Percentiles rank a stretch among this genome's conserved stretches.
These are phyloP conservation scores for Polychytrium aggregatum DNA, from an alignment of 192 early-diverging fungal genomes.

Conservation along the genomic window DNA sequence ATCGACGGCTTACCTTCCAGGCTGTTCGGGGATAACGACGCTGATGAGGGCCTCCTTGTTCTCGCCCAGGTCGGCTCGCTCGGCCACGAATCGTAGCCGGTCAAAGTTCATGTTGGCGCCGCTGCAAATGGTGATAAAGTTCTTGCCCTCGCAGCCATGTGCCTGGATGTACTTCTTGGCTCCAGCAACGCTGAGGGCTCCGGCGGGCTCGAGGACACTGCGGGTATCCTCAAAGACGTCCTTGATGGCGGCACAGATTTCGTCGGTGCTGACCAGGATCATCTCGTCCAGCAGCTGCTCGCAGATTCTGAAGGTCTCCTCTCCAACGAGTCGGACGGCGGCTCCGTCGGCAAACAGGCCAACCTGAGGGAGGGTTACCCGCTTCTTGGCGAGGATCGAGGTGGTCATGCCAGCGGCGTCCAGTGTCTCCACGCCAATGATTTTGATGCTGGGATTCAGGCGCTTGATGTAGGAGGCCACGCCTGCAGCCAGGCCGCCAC, in stretches of 20 bases:
- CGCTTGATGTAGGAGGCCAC: slow-evolving; percentile 90
- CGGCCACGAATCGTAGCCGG: slow-evolving; percentile 91
- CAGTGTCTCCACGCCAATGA: slow-evolving; percentile 84
- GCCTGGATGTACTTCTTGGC: slow-evolving; percentile 65
- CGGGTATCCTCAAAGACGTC: slow-evolving; percentile 72
- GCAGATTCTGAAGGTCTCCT: slow-evolving; percentile 77
- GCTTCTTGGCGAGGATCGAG: slow-evolving; percentile 52
- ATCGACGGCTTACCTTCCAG: slow-evolving; percentile 58
- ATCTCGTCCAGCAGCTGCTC: slow-evolving; percentile 77
- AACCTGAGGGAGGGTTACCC: slow-evolving; percentile 64
- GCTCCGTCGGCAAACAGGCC: slow-evolving; percentile 97
- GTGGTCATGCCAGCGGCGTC: slow-evolving; percentile 85
- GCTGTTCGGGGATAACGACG: slow-evolving; percentile 84
- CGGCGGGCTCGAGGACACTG: slow-evolving; percentile 92
- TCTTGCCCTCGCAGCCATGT: slow-evolving; percentile 34
- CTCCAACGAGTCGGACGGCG: slow-evolving; percentile 83
- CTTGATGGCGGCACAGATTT: slow-evolving; percentile 72
- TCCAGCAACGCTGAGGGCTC: slow-evolving; percentile 79
- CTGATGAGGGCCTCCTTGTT: slow-evolving; percentile 79
- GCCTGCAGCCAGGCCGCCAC: slow-evolving; percentile 89
- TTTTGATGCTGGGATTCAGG: slow-evolving; percentile 72
- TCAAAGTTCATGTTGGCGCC: slow-evolving; percentile 99
- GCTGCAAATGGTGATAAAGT: slow-evolving; percentile 67
- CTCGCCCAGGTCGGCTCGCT: slow-evolving; percentile 92
- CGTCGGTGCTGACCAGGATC: slow-evolving; percentile 85